Evolutionary conservation across 2,329 filamentous ascomycete genomes (phyloP).

Genomic region (Ascochyta clinopodiicola): DNA sequence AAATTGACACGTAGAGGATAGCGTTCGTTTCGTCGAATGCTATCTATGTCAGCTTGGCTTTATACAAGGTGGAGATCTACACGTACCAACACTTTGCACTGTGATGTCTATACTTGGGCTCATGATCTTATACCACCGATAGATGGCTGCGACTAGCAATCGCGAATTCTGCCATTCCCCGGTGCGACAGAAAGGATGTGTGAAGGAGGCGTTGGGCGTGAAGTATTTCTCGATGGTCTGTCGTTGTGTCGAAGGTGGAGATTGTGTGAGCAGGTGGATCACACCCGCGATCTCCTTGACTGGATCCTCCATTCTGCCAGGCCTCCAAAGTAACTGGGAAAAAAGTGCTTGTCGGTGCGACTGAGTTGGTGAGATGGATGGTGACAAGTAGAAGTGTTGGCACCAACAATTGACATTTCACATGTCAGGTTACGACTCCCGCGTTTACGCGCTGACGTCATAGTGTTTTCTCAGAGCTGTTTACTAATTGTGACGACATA

Average conservation of each 20-base stretch:
- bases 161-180: slow-evolving; percentile 67
- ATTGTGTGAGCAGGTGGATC: slow-evolving; percentile 72
- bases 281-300: slow-evolving; percentile 68
- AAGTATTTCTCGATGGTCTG: slow-evolving; percentile 75
- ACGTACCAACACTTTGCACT: slow-evolving; percentile 66
- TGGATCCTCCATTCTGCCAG: slow-evolving; percentile 22
- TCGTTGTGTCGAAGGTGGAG: slow-evolving; percentile 69
- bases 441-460: not conserved
- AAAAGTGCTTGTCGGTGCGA: not conserved
- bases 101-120: slow-evolving; percentile 74
- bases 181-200: slow-evolving; percentile 79
- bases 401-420: not conserved
- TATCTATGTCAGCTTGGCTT: slow-evolving; percentile 36
- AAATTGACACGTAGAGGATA: slow-evolving; percentile 75
- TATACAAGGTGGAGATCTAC: not conserved
- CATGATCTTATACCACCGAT: slow-evolving; percentile 77
- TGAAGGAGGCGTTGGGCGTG: slow-evolving; percentile 72
- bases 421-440: not conserved
- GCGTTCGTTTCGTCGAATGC: slow-evolving; percentile 71
- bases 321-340: not conserved
- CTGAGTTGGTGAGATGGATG: not conserved
- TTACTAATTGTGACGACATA: not conserved
- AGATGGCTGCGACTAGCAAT: slow-evolving; percentile 71
- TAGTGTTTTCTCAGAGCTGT: not conserved
- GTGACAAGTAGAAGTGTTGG: not conserved